Evolutionary conservation across 2,329 filamentous ascomycete species (phyloP).

Genomic region (Curvularia sp.): DNA sequence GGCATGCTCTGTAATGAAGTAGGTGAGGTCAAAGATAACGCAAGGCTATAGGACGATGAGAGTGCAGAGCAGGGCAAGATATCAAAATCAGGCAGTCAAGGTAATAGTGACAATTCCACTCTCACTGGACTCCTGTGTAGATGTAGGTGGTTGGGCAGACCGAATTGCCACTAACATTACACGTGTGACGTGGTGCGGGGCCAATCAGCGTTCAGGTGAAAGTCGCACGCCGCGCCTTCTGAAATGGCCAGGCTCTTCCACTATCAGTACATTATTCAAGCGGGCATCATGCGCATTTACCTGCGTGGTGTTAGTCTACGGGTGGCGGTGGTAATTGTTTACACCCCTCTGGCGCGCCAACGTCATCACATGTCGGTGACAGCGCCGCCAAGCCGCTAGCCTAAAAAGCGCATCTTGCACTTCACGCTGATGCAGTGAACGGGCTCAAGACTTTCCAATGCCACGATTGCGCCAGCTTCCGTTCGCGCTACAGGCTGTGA

Average conservation of each 20-base stretch:
- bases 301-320: background rate
- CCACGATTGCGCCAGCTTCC: slow-evolving; percentile 38
- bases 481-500: slow-evolving; percentile 20
- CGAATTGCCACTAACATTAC: slow-evolving; percentile 29
- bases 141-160: slow-evolving; percentile 31
- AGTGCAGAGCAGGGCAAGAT: background rate
- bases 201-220: slow-evolving; percentile 33
- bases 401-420: slow-evolving; percentile 30
- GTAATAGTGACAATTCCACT: slow-evolving; percentile 2
- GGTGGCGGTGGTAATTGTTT: slow-evolving; percentile 5
- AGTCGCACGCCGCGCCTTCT: slow-evolving; percentile 8
- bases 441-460: slow-evolving; percentile 39
- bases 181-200: slow-evolving; percentile 37
- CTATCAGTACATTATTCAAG: background rate
- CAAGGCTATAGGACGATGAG: background rate
- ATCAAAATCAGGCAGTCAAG: background rate
- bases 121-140: slow-evolving; percentile 7
- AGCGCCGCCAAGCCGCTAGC: slow-evolving; percentile 34
- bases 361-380: slow-evolving; percentile 21
- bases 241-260: slow-evolving; percentile 5
- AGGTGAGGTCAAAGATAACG: slow-evolving; percentile 1
- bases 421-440: slow-evolving; percentile 16
- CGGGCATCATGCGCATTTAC: slow-evolving; percentile 2
- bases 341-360: slow-evolving; percentile 9
- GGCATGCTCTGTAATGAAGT: slow-evolving; percentile 22